phyloP scores from a whole-genome alignment of 2,329 filamentous ascomycete species.

The Fusarium cyanostomum region DNA sequence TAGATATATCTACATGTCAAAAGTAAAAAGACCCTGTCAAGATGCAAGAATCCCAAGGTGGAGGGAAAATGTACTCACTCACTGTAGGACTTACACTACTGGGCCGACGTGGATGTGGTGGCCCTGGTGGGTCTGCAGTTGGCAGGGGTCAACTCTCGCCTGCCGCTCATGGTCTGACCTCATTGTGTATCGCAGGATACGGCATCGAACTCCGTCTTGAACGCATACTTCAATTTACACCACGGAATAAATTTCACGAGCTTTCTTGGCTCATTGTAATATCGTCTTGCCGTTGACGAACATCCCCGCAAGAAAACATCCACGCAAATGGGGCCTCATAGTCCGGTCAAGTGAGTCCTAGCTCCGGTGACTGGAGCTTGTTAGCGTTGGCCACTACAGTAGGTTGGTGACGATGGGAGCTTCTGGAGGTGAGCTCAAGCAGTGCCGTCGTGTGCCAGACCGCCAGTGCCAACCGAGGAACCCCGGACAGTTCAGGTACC shows the following conservation, averaged over 20 bases:
- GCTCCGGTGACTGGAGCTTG: constrained; percentile 21
- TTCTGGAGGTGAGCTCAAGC: constrained; percentile 14
- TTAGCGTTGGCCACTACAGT: constrained; percentile 37
- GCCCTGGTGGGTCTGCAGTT: constrained; percentile 14
- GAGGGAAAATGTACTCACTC: no score
- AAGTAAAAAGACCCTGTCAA: background rate
- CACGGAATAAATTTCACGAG: constrained; percentile 3
- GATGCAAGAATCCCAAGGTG: background rate
- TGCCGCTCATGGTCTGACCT: constrained; percentile 30
- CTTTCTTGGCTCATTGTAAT: constrained; percentile 25
- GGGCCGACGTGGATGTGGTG: constrained; percentile 25
- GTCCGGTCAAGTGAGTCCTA: constrained; percentile 17
- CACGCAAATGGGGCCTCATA: constrained; percentile 26
- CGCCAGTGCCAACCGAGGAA: constrained; percentile 29
- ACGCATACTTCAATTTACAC: constrained; percentile 1
- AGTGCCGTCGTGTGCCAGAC: constrained; percentile 25
- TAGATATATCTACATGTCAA: background rate
- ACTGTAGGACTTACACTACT: constrained; percentile 25
- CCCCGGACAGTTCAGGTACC: constrained; percentile 14
- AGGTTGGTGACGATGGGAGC: constrained; percentile 22
- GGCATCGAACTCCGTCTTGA: constrained; percentile 15
- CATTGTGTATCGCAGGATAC: constrained; percentile 28
- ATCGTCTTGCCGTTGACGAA: constrained; percentile 14
- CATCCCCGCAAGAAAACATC: constrained; percentile 24
- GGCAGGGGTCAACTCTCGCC: constrained; percentile 23